phyloP scores from a whole-genome alignment of 2,329 filamentous ascomycete genomes.

The Blastomyces emzantsi region DNA sequence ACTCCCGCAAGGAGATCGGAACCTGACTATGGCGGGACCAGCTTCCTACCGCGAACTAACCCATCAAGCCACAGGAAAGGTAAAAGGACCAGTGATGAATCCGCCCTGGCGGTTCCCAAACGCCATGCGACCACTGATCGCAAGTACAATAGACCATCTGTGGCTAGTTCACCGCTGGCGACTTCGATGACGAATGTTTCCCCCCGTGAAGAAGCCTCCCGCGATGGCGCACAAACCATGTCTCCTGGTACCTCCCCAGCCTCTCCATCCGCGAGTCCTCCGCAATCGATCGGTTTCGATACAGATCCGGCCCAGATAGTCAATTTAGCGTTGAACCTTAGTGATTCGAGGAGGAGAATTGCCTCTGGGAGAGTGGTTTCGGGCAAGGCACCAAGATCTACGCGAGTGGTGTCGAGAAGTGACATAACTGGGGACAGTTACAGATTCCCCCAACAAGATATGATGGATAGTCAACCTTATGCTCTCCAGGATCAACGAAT shows the following conservation, averaged over 20 bases:
- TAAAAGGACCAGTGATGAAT: conserved; percentile 34
- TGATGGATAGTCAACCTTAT: neutral
- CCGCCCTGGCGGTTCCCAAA: conserved; percentile 27
- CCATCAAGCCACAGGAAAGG: conserved; percentile 16
- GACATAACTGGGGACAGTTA: neutral
- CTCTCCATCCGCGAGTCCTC: conserved; percentile 3
- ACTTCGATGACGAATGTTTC: conserved; percentile 21
- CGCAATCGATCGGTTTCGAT: conserved; percentile 42
- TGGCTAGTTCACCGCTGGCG: conserved; percentile 25
- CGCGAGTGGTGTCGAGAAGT: conserved; percentile 7
- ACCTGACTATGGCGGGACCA: neutral
- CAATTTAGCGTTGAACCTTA: conserved; percentile 80
- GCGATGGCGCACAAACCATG: conserved; percentile 8
- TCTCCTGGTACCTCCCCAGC: conserved; percentile 11
- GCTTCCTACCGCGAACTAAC: neutral
- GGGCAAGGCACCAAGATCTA: conserved; percentile 1
- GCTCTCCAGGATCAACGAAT: neutral
- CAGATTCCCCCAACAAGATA: neutral
- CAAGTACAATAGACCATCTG: conserved; percentile 27
- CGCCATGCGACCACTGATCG: conserved; percentile 24
- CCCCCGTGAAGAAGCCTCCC: conserved; percentile 15
- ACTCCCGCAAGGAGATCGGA: neutral
- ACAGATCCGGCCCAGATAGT: conserved; percentile 84
- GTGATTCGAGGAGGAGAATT: conserved; percentile 52
- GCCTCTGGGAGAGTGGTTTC: conserved; percentile 12